These are phyloP conservation scores for Ustanciosporium gigantosporum DNA, from an alignment of 1,284 basidiomycete genomes.

Conservation along the genomic window DNA sequence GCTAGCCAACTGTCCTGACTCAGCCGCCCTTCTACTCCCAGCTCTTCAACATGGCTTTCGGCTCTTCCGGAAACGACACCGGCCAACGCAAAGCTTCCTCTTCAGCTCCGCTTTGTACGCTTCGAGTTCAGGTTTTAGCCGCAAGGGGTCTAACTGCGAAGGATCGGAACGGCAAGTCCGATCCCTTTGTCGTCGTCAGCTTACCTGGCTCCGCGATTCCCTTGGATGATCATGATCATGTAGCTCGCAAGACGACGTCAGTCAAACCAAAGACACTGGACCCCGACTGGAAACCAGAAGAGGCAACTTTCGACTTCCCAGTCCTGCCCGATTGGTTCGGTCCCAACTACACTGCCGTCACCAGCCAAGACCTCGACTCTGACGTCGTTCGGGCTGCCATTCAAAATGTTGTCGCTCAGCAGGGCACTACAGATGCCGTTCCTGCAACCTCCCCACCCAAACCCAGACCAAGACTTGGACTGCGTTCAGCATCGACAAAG, in stretches of 20 bases:
- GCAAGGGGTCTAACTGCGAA: conserved; percentile 64
- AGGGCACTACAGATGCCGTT: not conserved
- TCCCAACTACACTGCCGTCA: conserved; percentile 65
- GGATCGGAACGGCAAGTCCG: conserved; percentile 63
- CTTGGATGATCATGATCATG: conserved; percentile 20
- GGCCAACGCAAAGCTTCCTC: no score
- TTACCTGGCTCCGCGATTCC: conserved; percentile 36
- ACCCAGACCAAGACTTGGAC: conserved; percentile 11
- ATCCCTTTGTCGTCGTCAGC: conserved; percentile 59
- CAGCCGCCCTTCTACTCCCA: no score
- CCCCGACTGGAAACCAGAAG: conserved; percentile 68
- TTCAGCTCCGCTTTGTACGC: conserved; percentile 24
- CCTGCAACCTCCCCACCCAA: conserved; percentile 5
- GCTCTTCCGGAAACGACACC: no score
- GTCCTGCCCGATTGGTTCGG: conserved; percentile 46
- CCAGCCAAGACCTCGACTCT: conserved; percentile 21
- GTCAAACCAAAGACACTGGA: conserved; percentile 79
- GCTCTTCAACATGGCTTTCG: no score
- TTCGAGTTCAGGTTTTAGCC: conserved; percentile 59
- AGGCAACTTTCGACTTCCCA: conserved; percentile 45
- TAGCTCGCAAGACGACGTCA: conserved; percentile 73
- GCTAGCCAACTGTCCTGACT: no score
- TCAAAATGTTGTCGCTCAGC: conserved; percentile 5
- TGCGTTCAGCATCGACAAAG: conserved; percentile 26
- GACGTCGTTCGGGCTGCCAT: conserved; percentile 19